A percentile compares a stretch with the other conserved stretches of the same genome.
These are phyloP conservation scores for Bauhinia variegata DNA, from an alignment of 306 rosid species.

Conservation along the genomic window DNA sequence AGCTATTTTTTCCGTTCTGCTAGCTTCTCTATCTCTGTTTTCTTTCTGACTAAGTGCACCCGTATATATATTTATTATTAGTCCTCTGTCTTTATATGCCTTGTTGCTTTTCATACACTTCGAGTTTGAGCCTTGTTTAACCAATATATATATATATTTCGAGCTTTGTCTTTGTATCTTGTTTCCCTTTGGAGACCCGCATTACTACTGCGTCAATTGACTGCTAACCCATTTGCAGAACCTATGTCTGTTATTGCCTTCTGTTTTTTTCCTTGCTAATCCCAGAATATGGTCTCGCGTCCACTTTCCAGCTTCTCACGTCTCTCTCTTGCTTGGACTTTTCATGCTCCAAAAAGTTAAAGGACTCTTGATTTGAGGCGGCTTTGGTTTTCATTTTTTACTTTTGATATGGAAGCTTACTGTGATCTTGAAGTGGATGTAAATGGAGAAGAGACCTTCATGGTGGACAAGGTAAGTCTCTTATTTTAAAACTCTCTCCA, in stretches of 20 bases:
- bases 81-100: constrained; percentile 56
- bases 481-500: constrained; percentile 3
- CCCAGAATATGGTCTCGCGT: constrained; percentile 57
- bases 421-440: constrained; percentile 93
- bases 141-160: too few relatives aligned
- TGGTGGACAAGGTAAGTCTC: constrained; percentile 75
- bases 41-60: constrained; percentile 37
- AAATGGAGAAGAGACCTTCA: constrained; percentile 85
- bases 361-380: constrained; percentile 39
- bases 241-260: constrained; percentile 39
- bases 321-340: constrained; percentile 39
- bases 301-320: constrained; percentile 34
- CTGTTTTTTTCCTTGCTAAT: constrained; percentile 60
- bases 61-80: constrained; percentile 37
- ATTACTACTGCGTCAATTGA: constrained; percentile 49
- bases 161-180: constrained; percentile 58
- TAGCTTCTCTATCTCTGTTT: constrained; percentile 37
- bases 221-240: constrained; percentile 41
- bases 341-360: constrained; percentile 30
- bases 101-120: constrained; percentile 53
- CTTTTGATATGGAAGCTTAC: constrained; percentile 64
- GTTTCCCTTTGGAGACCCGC: constrained; percentile 45
- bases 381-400: too few relatives aligned
- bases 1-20: constrained; percentile 17
- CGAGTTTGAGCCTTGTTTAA: too few relatives aligned